Percentiles rank a stretch among this genome's conserved stretches.
These are phyloP conservation scores for Aurinia saxatilis DNA, from an alignment of 345 rosid genomes.

Conservation along the genomic window DNA sequence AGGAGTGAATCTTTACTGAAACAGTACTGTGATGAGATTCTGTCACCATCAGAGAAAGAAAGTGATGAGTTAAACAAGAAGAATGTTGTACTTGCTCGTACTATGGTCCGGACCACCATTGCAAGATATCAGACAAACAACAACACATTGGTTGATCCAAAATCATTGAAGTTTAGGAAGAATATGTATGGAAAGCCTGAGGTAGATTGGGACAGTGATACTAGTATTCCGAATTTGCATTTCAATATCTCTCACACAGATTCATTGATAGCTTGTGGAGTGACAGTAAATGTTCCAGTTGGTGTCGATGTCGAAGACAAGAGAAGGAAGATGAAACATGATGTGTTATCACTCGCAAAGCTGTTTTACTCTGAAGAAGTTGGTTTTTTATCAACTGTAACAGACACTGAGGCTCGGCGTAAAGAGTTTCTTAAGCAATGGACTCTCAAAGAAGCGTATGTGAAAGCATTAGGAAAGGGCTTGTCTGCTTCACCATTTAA, in stretches of 20 bases:
- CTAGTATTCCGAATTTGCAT: constrained; percentile 31
- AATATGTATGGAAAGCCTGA: constrained; percentile 72
- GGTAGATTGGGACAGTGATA: constrained; percentile 45
- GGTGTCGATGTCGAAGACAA: constrained; percentile 73
- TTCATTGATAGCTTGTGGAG: constrained; percentile 67
- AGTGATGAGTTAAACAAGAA: constrained; percentile 51
- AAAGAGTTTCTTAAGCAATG: constrained; percentile 64
- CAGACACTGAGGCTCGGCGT: constrained; percentile 46
- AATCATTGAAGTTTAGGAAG: constrained; percentile 53
- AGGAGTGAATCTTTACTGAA: constrained; percentile 45
- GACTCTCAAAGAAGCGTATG: constrained; percentile 85
- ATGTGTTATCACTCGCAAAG: constrained; percentile 40
- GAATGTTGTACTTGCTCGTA: constrained; percentile 55
- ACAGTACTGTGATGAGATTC: constrained; percentile 41
- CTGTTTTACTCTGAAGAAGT: constrained; percentile 56
- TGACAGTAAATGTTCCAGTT: constrained; percentile 45
- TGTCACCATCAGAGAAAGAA: constrained; percentile 60
- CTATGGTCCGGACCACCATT: constrained; percentile 63
- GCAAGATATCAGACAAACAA: constrained; percentile 59
- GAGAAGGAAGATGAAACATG: constrained; percentile 38
- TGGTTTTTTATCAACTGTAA: constrained; percentile 39
- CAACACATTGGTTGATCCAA: constrained; percentile 33
- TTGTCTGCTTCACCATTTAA: constrained; percentile 69
- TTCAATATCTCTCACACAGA: constrained; percentile 73
- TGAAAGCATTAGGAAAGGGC: constrained; percentile 66